Evolutionary conservation across 192 early-diverging fungal species (phyloP).

Genomic region (Cladochytrium replicatum): DNA sequence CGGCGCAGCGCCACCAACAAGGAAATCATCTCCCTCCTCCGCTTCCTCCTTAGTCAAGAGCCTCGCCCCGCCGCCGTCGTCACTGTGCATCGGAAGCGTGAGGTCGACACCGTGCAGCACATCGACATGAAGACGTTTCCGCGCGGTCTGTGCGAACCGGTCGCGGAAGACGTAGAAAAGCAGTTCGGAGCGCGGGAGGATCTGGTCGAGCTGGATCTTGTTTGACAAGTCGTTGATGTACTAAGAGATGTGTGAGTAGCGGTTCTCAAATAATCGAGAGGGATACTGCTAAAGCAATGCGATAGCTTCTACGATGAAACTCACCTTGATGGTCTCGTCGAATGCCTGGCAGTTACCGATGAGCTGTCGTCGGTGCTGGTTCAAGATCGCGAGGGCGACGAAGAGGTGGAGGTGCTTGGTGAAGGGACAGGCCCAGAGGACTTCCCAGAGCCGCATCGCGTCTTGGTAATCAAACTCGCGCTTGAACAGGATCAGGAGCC

Average conservation of each 20-base stretch:
- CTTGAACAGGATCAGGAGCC: constrained; percentile 81
- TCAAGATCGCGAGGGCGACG: constrained; percentile 90
- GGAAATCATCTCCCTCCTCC: too few relatives aligned
- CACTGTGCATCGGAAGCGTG: too few relatives aligned
- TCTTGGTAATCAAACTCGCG: constrained; percentile 89
- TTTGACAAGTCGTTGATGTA: constrained; percentile 77
- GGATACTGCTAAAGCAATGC: too few relatives aligned
- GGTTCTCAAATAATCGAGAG: neutral
- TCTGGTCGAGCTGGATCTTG: constrained; percentile 63
- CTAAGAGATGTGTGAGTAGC: constrained; percentile 14
- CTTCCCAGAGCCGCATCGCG: constrained; percentile 83
- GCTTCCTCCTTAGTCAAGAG: too few relatives aligned
- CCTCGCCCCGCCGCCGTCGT: too few relatives aligned
- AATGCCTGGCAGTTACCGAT: constrained; percentile 71
- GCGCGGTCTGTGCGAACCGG: constrained; percentile 25
- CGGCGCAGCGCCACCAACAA: constrained; percentile 10
- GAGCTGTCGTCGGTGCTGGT: constrained; percentile 72
- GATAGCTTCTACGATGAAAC: too few relatives aligned
- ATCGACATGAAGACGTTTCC: constrained; percentile 13
- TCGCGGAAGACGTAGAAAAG: constrained; percentile 55
- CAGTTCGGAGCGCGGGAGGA: constrained; percentile 67
- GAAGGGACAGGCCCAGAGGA: constrained; percentile 41
- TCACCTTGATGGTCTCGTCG: constrained; percentile 86
- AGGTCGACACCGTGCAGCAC: constrained; percentile 6
- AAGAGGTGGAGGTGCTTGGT: constrained; percentile 82